phyloP scores from a whole-genome alignment of 768 basidiomycete species.

The Suillus lakei region DNA sequence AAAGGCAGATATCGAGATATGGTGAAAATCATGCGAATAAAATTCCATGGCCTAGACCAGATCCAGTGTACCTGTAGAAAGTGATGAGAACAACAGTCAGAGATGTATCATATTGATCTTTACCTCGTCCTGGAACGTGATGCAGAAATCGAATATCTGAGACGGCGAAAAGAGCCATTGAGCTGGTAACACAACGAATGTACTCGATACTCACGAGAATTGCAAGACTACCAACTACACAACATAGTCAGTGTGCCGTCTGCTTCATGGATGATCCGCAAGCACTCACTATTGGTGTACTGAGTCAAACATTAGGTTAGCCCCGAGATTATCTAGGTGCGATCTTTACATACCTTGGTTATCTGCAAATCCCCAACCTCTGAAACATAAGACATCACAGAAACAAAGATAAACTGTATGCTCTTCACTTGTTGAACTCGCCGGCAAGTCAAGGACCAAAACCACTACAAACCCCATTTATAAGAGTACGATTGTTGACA shows the following conservation, averaged over 20 bases:
- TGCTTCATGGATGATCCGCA: not conserved
- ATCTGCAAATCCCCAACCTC: slow-evolving; percentile 20
- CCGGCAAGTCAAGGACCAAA: not conserved
- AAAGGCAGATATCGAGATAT: slow-evolving; percentile 27
- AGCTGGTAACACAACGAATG: not conserved
- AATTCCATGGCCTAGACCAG: slow-evolving; percentile 23
- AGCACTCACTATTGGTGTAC: slow-evolving; percentile 22
- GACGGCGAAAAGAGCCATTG: not conserved
- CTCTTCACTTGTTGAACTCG: not conserved
- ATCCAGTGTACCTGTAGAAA: slow-evolving; percentile 20
- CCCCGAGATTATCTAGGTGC: not conserved
- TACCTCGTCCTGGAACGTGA: slow-evolving; percentile 16
- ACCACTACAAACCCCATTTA: not conserved
- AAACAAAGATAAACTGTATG: not conserved
- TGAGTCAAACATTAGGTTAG: not conserved
- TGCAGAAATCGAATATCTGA: slow-evolving; percentile 15
- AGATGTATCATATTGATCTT: not conserved
- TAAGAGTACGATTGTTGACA: not conserved
- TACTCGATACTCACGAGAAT: slow-evolving; percentile 17
- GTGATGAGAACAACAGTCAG: not conserved
- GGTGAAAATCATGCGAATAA: slow-evolving; percentile 19
- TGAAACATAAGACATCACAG: not conserved
- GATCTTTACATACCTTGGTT: slow-evolving; percentile 13
- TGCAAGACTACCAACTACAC: slow-evolving; percentile 20
- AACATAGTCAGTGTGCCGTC: not conserved